These are phyloP conservation scores for Metarhizium guizhouense DNA, from an alignment of 2,329 filamentous ascomycete genomes.

Conservation along the genomic window DNA sequence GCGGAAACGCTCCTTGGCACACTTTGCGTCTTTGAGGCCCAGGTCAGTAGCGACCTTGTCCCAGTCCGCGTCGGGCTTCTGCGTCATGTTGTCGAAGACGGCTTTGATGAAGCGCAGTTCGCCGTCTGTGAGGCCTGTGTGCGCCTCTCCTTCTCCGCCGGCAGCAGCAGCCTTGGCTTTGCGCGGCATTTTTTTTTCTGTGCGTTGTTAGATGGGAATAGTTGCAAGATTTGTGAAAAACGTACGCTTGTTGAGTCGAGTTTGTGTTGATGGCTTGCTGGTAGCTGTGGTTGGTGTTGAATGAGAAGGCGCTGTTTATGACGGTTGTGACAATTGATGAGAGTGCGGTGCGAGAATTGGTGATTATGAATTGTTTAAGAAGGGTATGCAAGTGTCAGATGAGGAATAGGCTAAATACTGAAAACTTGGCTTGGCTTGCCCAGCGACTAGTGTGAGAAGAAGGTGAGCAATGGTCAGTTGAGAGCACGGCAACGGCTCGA, in stretches of 20 bases:
- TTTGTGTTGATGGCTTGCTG: neutral
- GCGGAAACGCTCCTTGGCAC: constrained; percentile 32
- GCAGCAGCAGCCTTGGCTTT: constrained; percentile 1
- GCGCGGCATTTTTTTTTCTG: constrained; percentile 3
- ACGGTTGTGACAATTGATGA: neutral
- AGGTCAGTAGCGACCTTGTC: constrained; percentile 25
- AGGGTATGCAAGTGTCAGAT: too few species aligned
- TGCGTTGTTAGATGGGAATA: neutral
- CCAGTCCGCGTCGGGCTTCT: constrained; percentile 33
- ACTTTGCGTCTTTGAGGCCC: constrained; percentile 31
- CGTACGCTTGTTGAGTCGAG: neutral
- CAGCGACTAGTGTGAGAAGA: too few species aligned
- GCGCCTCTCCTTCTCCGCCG: constrained; percentile 10
- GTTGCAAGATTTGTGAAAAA: neutral
- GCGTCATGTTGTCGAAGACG: constrained; percentile 31
- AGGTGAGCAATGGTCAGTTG: too few species aligned
- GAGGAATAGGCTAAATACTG: too few species aligned
- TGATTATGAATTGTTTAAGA: too few species aligned
- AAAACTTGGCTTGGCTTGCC: too few species aligned
- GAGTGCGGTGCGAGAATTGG: too few species aligned
- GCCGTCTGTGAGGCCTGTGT: constrained; percentile 20
- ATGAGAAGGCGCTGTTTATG: neutral
- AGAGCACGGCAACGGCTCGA: too few species aligned
- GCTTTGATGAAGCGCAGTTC: constrained; percentile 31
- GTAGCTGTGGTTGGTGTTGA: neutral